These are phyloP conservation scores for Russula virescens DNA, from an alignment of 768 basidiomycete genomes.

Conservation along the genomic window DNA sequence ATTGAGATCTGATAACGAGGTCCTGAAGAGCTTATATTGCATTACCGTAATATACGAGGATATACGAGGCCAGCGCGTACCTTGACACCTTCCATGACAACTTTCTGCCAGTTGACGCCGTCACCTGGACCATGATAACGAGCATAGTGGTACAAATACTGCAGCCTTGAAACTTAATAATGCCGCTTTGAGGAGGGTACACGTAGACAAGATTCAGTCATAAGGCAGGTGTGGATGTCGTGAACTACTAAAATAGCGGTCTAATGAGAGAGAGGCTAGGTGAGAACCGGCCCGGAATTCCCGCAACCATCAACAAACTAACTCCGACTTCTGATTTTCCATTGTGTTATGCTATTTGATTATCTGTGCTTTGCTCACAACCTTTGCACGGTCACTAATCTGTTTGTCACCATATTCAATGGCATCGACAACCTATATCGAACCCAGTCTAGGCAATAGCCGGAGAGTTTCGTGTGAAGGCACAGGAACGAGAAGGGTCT, in stretches of 20 bases:
- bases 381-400: background rate
- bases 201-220: too few relatives aligned
- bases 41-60: background rate
- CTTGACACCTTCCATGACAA: conserved; percentile 12
- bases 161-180: background rate
- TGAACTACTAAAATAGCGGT: too few relatives aligned
- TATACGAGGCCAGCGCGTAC: background rate
- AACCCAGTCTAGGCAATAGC: background rate
- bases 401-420: background rate
- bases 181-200: background rate
- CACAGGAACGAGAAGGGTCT: background rate
- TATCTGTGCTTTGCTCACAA: too few relatives aligned
- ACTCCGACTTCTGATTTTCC: too few relatives aligned
- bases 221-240: too few relatives aligned
- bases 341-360: too few relatives aligned
- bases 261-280: too few relatives aligned
- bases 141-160: background rate
- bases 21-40: background rate
- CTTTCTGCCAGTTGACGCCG: too few relatives aligned
- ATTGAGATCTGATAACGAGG: background rate
- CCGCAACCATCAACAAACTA: too few relatives aligned
- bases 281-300: background rate
- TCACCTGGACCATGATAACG: background rate
- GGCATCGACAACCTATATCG: too few relatives aligned
- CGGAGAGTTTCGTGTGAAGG: background rate